A percentile compares a stretch with the other conserved stretches of the same genome.
Evolutionary conservation across 768 basidiomycete species (phyloP).

Genomic region (Gyrodon lividus): DNA sequence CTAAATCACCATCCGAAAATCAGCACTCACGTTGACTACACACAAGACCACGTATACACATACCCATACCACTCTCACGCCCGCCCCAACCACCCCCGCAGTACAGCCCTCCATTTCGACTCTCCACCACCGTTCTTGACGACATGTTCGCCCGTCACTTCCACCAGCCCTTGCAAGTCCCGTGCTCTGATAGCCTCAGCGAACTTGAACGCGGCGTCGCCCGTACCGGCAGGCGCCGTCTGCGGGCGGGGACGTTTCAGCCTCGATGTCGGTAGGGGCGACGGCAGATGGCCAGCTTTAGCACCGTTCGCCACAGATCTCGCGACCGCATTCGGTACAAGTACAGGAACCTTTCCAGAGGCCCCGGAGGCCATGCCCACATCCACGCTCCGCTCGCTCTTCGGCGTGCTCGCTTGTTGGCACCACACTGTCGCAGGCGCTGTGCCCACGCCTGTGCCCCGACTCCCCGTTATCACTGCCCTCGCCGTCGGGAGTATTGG

Average conservation of each 20-base stretch:
- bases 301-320: neutral
- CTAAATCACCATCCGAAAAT: too few relatives aligned
- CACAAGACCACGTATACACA: too few relatives aligned
- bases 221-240: conserved; percentile 20
- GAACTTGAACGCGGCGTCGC: conserved; percentile 15
- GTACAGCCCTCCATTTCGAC: conserved; percentile 16
- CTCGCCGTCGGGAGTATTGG: neutral
- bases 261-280: conserved; percentile 1
- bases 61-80: neutral
- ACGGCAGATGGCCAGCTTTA: neutral
- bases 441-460: neutral
- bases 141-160: neutral
- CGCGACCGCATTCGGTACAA: neutral
- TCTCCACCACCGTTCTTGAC: conserved; percentile 3
- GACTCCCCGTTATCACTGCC: neutral
- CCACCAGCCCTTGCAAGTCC: neutral
- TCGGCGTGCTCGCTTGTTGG: neutral
- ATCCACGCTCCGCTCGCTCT: neutral
- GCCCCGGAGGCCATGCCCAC: too few relatives aligned
- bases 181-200: conserved; percentile 5
- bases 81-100: conserved; percentile 8
- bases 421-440: conserved; percentile 3
- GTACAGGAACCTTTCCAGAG: neutral
- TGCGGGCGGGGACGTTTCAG: conserved; percentile 19
- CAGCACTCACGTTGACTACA: too few relatives aligned